These are phyloP conservation scores for Niebla homalea DNA, from an alignment of 495 filamentous ascomycete genomes.

Conservation along the genomic window DNA sequence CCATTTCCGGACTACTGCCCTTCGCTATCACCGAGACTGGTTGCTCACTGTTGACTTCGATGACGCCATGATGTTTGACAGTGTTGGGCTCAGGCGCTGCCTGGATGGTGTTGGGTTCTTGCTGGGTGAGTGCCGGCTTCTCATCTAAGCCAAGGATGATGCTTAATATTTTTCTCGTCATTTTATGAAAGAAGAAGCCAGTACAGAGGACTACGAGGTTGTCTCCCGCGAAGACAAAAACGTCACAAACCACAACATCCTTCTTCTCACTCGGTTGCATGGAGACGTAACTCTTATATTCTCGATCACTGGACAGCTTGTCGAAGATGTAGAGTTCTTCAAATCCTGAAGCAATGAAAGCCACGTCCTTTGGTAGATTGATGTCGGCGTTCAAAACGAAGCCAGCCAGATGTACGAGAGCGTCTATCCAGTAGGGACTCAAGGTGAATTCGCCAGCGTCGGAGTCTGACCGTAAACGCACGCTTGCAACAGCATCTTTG, in stretches of 20 bases:
- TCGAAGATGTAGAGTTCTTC: slow-evolving; percentile 43
- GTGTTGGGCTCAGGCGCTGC: too few relatives aligned
- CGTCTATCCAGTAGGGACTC: slow-evolving; percentile 62
- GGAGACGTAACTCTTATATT: slow-evolving; percentile 45
- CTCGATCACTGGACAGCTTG: slow-evolving; percentile 36
- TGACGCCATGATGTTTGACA: too few relatives aligned
- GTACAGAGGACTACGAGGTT: slow-evolving; percentile 29
- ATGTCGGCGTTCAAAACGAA: slow-evolving; percentile 28
- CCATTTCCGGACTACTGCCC: too few relatives aligned
- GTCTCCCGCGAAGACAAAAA: slow-evolving; percentile 43
- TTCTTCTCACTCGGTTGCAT: slow-evolving; percentile 30
- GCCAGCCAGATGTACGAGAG: slow-evolving; percentile 43
- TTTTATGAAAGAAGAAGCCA: slow-evolving; percentile 39
- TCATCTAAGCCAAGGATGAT: too few relatives aligned
- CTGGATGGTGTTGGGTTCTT: too few relatives aligned
- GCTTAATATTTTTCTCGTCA: slow-evolving; percentile 25
- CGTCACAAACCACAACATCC: slow-evolving; percentile 38
- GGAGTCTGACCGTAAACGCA: slow-evolving; percentile 47
- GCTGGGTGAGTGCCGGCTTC: too few relatives aligned
- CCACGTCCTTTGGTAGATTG: slow-evolving; percentile 29
- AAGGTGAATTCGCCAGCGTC: slow-evolving; percentile 49
- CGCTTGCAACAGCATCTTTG: slow-evolving; percentile 54
- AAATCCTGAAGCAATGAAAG: slow-evolving; percentile 52
- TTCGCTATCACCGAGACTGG: too few relatives aligned
- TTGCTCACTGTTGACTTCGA: too few relatives aligned